These are phyloP conservation scores for Wickerhamomyces sp. DNA, from an alignment of 1,139 yeast genomes.

Conservation along the genomic window DNA sequence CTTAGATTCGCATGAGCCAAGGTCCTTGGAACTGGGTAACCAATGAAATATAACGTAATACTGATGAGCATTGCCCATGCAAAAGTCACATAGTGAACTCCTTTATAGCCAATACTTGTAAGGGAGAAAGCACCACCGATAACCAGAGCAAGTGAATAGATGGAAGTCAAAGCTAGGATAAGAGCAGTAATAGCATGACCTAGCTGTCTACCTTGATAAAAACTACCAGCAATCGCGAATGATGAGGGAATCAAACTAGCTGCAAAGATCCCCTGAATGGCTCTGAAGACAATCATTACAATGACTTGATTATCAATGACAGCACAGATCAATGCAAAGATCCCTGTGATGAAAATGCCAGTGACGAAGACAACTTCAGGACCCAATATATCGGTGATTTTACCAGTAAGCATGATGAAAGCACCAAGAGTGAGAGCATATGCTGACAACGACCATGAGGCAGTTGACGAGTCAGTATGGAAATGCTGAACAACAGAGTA, in stretches of 20 bases:
- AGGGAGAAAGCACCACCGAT: conserved; percentile 32
- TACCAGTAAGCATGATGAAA: conserved; percentile 31
- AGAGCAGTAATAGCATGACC: conserved; percentile 22
- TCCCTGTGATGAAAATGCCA: conserved; percentile 19
- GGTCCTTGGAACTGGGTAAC: conserved; percentile 14
- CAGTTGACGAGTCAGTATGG: conserved; percentile 20
- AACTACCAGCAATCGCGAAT: conserved; percentile 26
- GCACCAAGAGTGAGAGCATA: conserved; percentile 32
- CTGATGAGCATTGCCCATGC: conserved; percentile 14
- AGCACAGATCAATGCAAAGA: conserved; percentile 28
- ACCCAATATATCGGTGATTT: conserved; percentile 31
- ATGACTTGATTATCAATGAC: conserved; percentile 23
- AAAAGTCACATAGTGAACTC: conserved; percentile 27
- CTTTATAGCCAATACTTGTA: conserved; percentile 27
- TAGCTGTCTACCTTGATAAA: conserved; percentile 24
- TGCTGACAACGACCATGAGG: conserved; percentile 31
- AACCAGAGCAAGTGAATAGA: conserved; percentile 27
- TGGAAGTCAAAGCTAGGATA: conserved; percentile 21
- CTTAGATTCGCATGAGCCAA: conserved; percentile 13
- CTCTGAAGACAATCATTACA: conserved; percentile 30
- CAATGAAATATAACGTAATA: conserved; percentile 14
- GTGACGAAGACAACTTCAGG: conserved; percentile 24
- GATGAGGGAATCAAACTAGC: conserved; percentile 30
- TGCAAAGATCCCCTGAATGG: conserved; percentile 32
- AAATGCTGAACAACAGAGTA: conserved; percentile 22